phyloP scores from a whole-genome alignment of 2,329 filamentous ascomycete genomes.

The Zymoseptoria brevis region DNA sequence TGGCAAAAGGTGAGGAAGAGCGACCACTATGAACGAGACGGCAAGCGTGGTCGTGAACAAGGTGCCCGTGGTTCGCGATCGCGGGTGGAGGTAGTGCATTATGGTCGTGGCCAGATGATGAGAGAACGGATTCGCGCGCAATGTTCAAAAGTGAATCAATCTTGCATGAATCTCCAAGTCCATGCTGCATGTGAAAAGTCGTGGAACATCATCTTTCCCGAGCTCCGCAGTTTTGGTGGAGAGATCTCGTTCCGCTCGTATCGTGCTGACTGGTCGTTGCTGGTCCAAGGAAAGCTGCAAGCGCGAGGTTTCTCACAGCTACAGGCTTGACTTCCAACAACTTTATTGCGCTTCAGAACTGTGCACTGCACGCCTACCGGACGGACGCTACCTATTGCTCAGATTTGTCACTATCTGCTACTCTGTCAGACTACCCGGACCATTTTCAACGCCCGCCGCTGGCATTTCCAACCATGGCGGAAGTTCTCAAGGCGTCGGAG shows the following conservation, averaged over 20 bases:
- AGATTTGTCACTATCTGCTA: not conserved
- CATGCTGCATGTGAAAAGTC: not conserved
- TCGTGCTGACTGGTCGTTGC: not conserved
- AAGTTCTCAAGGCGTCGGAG: not conserved
- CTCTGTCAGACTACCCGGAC: not conserved
- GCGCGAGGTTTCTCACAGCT: not conserved
- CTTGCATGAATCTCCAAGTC: not conserved
- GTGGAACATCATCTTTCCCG: not conserved
- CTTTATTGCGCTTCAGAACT: not conserved
- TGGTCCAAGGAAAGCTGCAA: not conserved
- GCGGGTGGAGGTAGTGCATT: constrained; percentile 66
- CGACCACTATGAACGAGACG: constrained; percentile 86
- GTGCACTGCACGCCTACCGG: not conserved
- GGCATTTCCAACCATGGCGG: not conserved
- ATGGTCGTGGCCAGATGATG: not conserved
- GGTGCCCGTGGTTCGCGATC: constrained; percentile 85
- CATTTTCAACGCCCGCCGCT: not conserved
- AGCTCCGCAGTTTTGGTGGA: not conserved
- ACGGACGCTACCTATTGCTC: not conserved
- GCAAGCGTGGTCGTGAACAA: constrained; percentile 90
- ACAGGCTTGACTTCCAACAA: not conserved
- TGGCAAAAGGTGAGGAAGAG: constrained; percentile 78
- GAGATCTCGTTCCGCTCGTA: not conserved
- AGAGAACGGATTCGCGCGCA: not conserved
- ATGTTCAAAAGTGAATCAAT: not conserved